Conservation (phyloP, 1,139 yeast species). For the Saccharomyces hybrid region DNA sequence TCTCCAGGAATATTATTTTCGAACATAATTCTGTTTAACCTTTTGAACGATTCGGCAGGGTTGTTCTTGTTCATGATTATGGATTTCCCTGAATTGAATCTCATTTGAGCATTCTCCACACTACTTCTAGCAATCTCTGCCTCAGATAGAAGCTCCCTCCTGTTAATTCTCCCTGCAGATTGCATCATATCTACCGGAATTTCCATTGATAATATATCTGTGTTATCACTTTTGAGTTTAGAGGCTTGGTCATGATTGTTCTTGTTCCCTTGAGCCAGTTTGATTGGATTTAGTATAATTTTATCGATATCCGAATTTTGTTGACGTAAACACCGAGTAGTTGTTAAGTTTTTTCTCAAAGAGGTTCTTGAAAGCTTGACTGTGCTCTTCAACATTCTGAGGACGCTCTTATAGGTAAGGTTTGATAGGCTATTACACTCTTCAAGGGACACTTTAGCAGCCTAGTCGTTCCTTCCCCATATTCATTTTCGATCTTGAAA, state of each 20-base stretch:
- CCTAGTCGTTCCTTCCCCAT: conserved; percentile 13
- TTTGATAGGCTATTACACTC: neutral
- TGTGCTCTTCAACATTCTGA: neutral
- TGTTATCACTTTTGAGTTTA: neutral
- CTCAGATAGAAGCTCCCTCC: neutral
- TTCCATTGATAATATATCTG: neutral
- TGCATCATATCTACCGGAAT: neutral
- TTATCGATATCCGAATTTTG: conserved; percentile 9
- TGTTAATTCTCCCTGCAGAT: conserved; percentile 1
- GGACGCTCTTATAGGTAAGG: neutral
- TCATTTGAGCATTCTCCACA: conserved; percentile 1
- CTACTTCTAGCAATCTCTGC: neutral
- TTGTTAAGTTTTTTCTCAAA: neutral
- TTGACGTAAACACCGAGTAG: neutral
- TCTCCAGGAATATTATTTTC: conserved; percentile 35
- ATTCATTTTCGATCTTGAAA: neutral
- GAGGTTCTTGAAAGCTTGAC: neutral
- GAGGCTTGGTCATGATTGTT: neutral
- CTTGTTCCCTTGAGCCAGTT: neutral
- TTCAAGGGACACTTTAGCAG: neutral
- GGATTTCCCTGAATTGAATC: neutral
- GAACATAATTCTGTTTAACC: conserved; percentile 32
- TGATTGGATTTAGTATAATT: conserved; percentile 1
- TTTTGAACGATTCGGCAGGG: conserved; percentile 32
- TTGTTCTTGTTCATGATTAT: neutral